Evolutionary conservation across 495 filamentous ascomycete species (phyloP).

Genomic region (Penicillium ochrochloron): DNA sequence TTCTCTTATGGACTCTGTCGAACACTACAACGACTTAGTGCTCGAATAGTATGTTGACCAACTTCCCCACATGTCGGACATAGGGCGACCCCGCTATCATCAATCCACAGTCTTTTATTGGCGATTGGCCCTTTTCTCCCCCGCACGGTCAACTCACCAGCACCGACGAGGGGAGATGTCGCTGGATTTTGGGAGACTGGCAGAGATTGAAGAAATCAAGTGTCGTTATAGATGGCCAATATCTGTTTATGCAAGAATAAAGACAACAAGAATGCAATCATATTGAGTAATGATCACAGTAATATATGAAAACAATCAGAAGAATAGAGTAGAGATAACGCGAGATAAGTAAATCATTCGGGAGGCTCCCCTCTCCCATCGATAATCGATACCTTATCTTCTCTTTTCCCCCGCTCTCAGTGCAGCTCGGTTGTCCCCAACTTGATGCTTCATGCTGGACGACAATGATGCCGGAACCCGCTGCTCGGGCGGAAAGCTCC

Average conservation of each 20-base stretch:
- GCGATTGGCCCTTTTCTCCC: background rate
- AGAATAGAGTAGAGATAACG: background rate
- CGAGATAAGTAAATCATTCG: background rate
- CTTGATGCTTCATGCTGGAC: constrained; percentile 10
- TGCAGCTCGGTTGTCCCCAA: background rate
- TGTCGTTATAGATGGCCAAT: background rate
- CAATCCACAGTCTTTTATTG: constrained; percentile 5
- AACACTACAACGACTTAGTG: no score
- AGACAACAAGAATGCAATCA: background rate
- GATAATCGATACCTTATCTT: constrained; percentile 16
- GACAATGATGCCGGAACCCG: constrained; percentile 16
- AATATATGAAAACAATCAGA: background rate
- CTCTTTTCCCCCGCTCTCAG: background rate
- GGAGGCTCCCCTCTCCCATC: background rate
- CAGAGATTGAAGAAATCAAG: background rate
- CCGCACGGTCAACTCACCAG: constrained; percentile 4
- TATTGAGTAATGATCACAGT: background rate
- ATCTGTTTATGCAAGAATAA: background rate
- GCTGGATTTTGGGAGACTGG: no score
- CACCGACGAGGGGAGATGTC: background rate
- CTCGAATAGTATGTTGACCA: no score
- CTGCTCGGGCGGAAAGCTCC: constrained; percentile 29
- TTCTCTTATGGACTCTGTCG: no score
- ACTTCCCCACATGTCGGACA: background rate
- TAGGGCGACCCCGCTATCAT: background rate